phyloP scores from a whole-genome alignment of 345 rosid species.

The Dovyalis caffra region DNA sequence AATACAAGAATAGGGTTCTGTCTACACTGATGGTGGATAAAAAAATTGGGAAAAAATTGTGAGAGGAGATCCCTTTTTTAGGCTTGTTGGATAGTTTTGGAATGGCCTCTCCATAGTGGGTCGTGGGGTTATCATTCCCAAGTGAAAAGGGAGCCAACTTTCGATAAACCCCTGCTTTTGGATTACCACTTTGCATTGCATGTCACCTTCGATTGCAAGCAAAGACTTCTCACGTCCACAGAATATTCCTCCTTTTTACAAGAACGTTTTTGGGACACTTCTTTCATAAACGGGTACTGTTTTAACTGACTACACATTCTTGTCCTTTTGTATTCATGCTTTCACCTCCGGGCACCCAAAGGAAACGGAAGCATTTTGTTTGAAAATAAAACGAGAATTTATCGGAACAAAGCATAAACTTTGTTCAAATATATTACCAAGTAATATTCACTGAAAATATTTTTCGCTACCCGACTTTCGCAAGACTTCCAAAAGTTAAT shows the following conservation, averaged over 20 bases:
- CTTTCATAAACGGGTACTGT: background rate
- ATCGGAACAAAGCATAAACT: too few relatives aligned
- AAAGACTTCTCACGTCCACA: conserved; percentile 19
- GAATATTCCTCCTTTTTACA: conserved; percentile 13
- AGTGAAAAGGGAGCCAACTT: conserved; percentile 45
- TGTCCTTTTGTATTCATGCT: background rate
- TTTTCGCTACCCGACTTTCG: too few relatives aligned
- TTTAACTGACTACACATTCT: background rate
- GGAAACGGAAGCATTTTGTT: background rate
- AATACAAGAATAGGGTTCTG: conserved; percentile 6
- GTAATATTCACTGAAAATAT: too few relatives aligned
- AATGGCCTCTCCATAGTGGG: background rate
- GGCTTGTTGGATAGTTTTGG: background rate
- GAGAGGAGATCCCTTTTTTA: background rate
- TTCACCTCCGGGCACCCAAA: background rate
- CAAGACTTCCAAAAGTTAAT: too few relatives aligned
- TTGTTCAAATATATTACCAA: too few relatives aligned
- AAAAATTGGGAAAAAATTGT: rapidly evolving
- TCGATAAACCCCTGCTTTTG: conserved; percentile 16
- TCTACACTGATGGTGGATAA: background rate
- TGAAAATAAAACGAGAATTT: too few relatives aligned
- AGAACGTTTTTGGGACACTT: background rate
- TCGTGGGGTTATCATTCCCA: conserved; percentile 30
- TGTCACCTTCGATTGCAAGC: conserved; percentile 27
- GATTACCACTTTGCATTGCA: conserved; percentile 34